A percentile compares a stretch with the other conserved stretches of the same genome.
These are phyloP conservation scores for Spinacia oleracea DNA, from an alignment of 179 eudicot species.

Conservation along the genomic window DNA sequence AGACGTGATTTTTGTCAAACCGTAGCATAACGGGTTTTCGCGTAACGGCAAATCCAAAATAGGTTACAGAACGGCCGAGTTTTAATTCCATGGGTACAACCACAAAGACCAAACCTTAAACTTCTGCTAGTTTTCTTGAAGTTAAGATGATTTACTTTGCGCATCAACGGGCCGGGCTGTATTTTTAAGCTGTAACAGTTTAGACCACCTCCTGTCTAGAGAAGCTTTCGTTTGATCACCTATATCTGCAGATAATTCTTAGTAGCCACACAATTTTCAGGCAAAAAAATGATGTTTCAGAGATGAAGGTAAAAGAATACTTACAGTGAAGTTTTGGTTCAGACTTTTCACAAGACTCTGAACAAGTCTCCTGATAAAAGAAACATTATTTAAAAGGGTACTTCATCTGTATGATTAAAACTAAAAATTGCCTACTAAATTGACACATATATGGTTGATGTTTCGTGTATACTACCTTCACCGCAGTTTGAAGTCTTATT, in stretches of 20 bases:
- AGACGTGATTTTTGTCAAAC: too few relatives aligned
- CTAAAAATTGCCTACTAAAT: neutral
- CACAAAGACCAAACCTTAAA: neutral
- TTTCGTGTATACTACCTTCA: conserved; percentile 39
- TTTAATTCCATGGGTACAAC: too few relatives aligned
- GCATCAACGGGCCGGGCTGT: conserved; percentile 12
- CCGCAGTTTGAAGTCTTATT: conserved; percentile 65
- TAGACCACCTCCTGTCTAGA: conserved; percentile 65
- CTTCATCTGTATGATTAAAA: neutral
- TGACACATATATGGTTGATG: neutral
- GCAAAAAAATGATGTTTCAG: neutral
- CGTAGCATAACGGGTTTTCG: too few relatives aligned
- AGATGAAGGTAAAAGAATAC: conserved; percentile 19
- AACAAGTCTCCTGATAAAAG: conserved; percentile 65
- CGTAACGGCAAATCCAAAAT: too few relatives aligned
- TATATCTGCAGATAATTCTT: conserved; percentile 49
- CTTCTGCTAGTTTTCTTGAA: neutral
- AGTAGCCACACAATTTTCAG: neutral
- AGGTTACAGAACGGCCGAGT: too few relatives aligned
- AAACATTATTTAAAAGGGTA: neutral
- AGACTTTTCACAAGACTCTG: conserved; percentile 66
- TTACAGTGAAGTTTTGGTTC: conserved; percentile 66
- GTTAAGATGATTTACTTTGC: neutral
- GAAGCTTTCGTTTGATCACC: conserved; percentile 57
- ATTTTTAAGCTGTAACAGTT: conserved; percentile 47